phyloP scores from a whole-genome alignment of 306 rosid genomes.

The Alnus glutinosa region DNA sequence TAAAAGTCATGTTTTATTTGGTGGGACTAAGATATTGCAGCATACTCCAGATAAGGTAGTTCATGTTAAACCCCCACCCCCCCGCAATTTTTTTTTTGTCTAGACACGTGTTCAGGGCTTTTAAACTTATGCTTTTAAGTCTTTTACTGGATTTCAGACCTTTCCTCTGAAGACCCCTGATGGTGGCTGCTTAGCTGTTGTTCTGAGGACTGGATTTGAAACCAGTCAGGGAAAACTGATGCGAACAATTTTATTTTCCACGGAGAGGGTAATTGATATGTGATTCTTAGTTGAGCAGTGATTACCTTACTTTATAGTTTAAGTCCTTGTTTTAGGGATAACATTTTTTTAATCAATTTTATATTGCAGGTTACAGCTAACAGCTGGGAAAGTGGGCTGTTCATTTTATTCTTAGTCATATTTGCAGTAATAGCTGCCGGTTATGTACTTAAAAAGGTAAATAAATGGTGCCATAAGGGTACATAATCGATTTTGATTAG shows the following conservation, averaged over 20 bases:
- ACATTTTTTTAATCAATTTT: slow-evolving; percentile 4
- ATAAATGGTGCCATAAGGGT: slow-evolving; percentile 22
- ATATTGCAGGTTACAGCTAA: slow-evolving; percentile 85
- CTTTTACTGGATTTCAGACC: slow-evolving; percentile 59
- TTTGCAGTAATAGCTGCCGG: slow-evolving; percentile 98
- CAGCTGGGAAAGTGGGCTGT: slow-evolving; percentile 99
- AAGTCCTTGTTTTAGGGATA: slow-evolving; percentile 4
- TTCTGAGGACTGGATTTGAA: slow-evolving; percentile 95
- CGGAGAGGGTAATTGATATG: slow-evolving; percentile 78
- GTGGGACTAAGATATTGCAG: slow-evolving; percentile 98
- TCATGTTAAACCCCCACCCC: neutral
- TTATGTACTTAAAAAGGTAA: slow-evolving; percentile 90
- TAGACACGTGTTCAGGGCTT: slow-evolving; percentile 25
- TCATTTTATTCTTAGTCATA: slow-evolving; percentile 87
- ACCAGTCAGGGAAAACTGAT: slow-evolving; percentile 99
- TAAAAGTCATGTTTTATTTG: slow-evolving; percentile 85
- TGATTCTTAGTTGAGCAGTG: slow-evolving; percentile 18
- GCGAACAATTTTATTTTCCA: slow-evolving; percentile 97
- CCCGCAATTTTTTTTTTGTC: neutral
- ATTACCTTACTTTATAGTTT: slow-evolving; percentile 7
- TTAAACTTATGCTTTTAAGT: slow-evolving; percentile 22
- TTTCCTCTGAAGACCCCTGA: slow-evolving; percentile 89
- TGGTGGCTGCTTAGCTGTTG: slow-evolving; percentile 97
- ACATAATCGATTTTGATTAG: slow-evolving; percentile 11
- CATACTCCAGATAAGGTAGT: slow-evolving; percentile 92